phyloP scores from a whole-genome alignment of 2,329 filamentous ascomycete genomes.

The Penicillium sp. region DNA sequence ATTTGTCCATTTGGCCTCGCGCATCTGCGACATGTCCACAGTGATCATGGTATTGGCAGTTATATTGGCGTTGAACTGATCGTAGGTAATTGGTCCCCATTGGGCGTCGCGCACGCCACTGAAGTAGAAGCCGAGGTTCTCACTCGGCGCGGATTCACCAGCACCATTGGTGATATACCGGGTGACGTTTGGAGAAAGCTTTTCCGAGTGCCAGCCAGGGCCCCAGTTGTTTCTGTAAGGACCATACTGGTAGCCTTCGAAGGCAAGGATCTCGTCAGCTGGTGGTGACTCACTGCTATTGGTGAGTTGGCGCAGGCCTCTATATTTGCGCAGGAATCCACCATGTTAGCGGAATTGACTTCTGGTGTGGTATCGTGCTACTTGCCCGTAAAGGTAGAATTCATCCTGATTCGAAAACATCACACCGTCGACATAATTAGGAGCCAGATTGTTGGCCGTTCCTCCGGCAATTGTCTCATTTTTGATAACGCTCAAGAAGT shows the following conservation, averaged over 20 bases:
- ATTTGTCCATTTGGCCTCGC: conserved; percentile 53
- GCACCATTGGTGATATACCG: conserved; percentile 61
- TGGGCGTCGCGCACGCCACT: conserved; percentile 53
- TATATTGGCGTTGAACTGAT: conserved; percentile 27
- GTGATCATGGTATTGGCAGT: conserved; percentile 55
- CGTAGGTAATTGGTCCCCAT: conserved; percentile 46
- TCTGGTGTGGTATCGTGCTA: not conserved
- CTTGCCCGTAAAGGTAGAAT: conserved; percentile 58
- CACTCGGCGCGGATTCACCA: conserved; percentile 59
- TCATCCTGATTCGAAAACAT: conserved; percentile 61
- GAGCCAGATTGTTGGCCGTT: conserved; percentile 26
- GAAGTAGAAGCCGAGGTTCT: conserved; percentile 67
- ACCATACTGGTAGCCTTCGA: conserved; percentile 44
- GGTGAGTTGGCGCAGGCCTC: conserved; percentile 44
- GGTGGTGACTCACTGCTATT: conserved; percentile 35
- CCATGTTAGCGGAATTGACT: not conserved
- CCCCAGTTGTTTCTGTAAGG: conserved; percentile 41
- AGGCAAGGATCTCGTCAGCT: conserved; percentile 45
- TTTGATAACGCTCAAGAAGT: conserved; percentile 9
- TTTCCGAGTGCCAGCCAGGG: conserved; percentile 37
- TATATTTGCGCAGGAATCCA: conserved; percentile 2
- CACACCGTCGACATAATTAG: conserved; percentile 56
- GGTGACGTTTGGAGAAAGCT: conserved; percentile 47
- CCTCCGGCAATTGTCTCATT: conserved; percentile 33
- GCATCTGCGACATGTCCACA: conserved; percentile 53